Percentiles rank a stretch among this genome's conserved stretches.
These are phyloP conservation scores for Fraxinus baroniana DNA, from an alignment of 305 asterid species.

Conservation along the genomic window DNA sequence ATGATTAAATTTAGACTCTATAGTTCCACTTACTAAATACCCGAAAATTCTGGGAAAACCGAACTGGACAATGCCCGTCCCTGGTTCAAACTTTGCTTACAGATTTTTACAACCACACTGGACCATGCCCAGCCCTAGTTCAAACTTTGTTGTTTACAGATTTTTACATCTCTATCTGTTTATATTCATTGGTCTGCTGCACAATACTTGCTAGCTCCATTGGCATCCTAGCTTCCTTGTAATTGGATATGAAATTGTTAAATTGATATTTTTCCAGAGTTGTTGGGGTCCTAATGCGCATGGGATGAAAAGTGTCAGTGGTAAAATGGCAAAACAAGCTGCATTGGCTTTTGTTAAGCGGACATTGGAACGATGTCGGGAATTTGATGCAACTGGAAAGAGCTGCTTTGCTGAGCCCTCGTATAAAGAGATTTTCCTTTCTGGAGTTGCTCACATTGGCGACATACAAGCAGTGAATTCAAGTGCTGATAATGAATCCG, in stretches of 20 bases:
- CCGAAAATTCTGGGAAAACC: no score
- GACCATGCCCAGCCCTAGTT: not conserved
- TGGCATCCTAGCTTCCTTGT: slow-evolving; percentile 3
- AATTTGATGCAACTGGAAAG: slow-evolving; percentile 64
- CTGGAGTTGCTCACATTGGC: slow-evolving; percentile 56
- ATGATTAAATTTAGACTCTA: no score
- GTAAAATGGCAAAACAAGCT: slow-evolving; percentile 86
- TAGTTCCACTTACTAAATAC: no score
- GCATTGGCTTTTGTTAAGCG: slow-evolving; percentile 78
- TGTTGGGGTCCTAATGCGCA: slow-evolving; percentile 77
- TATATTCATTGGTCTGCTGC: slow-evolving; percentile 6
- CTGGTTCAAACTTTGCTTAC: not conserved
- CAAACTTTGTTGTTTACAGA: not conserved
- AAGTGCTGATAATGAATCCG: slow-evolving; percentile 52
- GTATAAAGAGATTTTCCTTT: slow-evolving; percentile 62
- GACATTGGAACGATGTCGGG: slow-evolving; percentile 65
- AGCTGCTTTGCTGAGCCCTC: slow-evolving; percentile 78
- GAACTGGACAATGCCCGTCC: not conserved
- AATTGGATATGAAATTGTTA: slow-evolving; percentile 11
- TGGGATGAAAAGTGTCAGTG: slow-evolving; percentile 80
- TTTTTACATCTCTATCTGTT: not conserved
- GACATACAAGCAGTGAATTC: slow-evolving; percentile 49
- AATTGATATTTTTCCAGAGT: slow-evolving; percentile 44
- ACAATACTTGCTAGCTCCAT: not conserved
- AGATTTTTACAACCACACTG: not conserved